phyloP scores from a whole-genome alignment of 108 stramenopile species.

The Schizochytrium sp. region DNA sequence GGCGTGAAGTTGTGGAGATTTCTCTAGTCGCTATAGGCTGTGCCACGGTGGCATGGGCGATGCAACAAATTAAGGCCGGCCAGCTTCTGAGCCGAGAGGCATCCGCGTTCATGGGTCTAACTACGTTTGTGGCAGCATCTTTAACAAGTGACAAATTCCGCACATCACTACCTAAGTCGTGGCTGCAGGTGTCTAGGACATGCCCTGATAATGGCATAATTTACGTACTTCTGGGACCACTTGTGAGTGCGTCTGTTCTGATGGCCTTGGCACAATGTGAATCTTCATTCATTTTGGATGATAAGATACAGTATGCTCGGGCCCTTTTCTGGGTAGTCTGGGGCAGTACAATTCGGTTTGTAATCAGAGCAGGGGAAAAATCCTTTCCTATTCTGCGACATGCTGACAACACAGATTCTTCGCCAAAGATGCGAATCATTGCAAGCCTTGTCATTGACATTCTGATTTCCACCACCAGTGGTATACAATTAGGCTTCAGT shows the following conservation, averaged over 20 bases:
- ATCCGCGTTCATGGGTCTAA: background rate
- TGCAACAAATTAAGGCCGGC: background rate
- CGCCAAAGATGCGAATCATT: no score
- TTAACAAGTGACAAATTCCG: no score
- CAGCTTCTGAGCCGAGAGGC: background rate
- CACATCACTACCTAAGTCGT: background rate
- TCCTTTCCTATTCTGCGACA: no score
- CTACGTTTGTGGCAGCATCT: background rate
- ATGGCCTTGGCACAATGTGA: background rate
- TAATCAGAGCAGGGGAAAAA: no score
- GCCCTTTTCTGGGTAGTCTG: background rate
- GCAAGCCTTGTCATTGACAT: no score
- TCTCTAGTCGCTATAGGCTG: background rate
- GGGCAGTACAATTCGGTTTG: background rate
- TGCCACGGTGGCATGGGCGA: conserved; percentile 22
- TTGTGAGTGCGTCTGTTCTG: background rate
- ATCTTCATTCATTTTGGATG: background rate
- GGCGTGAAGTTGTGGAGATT: background rate
- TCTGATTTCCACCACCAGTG: no score
- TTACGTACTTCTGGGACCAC: conserved; percentile 14
- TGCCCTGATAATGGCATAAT: background rate
- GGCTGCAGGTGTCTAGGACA: background rate
- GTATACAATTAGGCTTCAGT: no score
- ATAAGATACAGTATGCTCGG: conserved; percentile 8
- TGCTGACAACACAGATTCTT: no score